Evolutionary conservation across 164 flowering plant genomes (phyloP).

Genomic region (Taxillus chinensis): DNA sequence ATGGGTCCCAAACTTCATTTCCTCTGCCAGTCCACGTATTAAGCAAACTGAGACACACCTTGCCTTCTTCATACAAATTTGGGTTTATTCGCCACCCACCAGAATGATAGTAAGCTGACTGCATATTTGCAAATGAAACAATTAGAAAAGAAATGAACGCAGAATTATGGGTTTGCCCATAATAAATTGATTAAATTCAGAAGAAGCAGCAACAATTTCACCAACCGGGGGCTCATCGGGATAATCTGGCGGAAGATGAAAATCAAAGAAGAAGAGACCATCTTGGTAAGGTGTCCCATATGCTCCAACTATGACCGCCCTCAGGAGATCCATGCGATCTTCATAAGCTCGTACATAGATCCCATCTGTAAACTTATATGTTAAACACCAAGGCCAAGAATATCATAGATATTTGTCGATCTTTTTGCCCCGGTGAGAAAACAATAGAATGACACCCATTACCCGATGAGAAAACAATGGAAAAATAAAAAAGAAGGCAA

Average conservation of each 20-base stretch:
- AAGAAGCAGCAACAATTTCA: slow-evolving; percentile 1
- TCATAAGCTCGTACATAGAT: slow-evolving; percentile 91
- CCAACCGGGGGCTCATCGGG: slow-evolving; percentile 94
- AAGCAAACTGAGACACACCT: slow-evolving; percentile 94
- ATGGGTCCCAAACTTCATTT: slow-evolving; percentile 96
- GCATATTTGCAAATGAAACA: slow-evolving; percentile 22
- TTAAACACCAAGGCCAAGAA: neutral
- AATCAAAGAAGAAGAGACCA: slow-evolving; percentile 98
- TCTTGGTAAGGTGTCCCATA: slow-evolving; percentile 99
- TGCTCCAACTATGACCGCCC: slow-evolving; percentile 93
- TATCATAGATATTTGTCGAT: neutral
- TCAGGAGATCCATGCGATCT: slow-evolving; percentile 94
- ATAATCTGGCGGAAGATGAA: slow-evolving; percentile 92
- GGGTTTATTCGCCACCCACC: slow-evolving; percentile 99
- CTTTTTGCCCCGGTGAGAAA: too few species aligned
- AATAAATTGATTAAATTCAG: neutral
- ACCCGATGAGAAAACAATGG: too few species aligned
- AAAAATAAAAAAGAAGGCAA: neutral
- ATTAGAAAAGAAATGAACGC: slow-evolving; percentile 7
- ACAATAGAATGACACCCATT: too few species aligned
- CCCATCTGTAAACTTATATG: slow-evolving; percentile 41
- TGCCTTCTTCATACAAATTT: slow-evolving; percentile 95
- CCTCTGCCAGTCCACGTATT: slow-evolving; percentile 99
- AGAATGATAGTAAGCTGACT: slow-evolving; percentile 97
- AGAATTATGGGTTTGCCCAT: neutral